phyloP scores from a whole-genome alignment of 495 filamentous ascomycete species.

The Astrocystis sublimbata region DNA sequence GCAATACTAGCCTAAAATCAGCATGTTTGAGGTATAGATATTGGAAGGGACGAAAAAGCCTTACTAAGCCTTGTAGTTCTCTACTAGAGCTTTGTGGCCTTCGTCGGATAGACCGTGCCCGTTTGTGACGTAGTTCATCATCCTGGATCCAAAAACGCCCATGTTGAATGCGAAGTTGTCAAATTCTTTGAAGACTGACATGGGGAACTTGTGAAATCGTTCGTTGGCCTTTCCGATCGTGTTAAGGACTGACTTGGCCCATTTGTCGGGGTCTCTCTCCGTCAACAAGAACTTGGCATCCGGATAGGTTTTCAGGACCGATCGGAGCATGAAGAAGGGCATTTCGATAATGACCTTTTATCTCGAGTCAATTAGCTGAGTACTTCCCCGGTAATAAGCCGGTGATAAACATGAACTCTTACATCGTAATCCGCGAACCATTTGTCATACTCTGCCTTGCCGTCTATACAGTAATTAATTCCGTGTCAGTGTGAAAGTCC shows the following conservation, averaged over 20 bases:
- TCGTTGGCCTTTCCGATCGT: constrained; percentile 20
- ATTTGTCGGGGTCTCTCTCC: constrained; percentile 37
- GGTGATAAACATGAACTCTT: background rate
- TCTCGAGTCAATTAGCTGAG: background rate
- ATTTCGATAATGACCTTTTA: constrained; percentile 32
- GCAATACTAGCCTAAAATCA: constrained; percentile 24
- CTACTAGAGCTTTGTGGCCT: constrained; percentile 18
- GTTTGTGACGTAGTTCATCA: constrained; percentile 20
- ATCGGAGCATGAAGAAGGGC: constrained; percentile 31
- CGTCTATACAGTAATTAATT: constrained; percentile 24
- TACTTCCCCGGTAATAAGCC: no score
- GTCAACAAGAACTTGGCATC: constrained; percentile 38
- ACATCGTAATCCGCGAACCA: constrained; percentile 37
- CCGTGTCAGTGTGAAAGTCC: background rate
- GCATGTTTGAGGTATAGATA: background rate
- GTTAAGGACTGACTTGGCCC: constrained; percentile 28
- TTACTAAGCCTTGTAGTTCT: constrained; percentile 36
- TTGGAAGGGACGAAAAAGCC: background rate
- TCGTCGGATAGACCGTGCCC: constrained; percentile 19
- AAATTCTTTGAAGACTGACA: constrained; percentile 28
- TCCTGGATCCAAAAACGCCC: background rate
- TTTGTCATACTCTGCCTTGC: constrained; percentile 33
- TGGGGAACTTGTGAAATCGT: constrained; percentile 15
- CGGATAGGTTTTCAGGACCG: constrained; percentile 29
- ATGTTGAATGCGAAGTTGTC: constrained; percentile 20